Evolutionary conservation across 2,329 filamentous ascomycete species (phyloP).

Genomic region (Paramyrothecium sp.): DNA sequence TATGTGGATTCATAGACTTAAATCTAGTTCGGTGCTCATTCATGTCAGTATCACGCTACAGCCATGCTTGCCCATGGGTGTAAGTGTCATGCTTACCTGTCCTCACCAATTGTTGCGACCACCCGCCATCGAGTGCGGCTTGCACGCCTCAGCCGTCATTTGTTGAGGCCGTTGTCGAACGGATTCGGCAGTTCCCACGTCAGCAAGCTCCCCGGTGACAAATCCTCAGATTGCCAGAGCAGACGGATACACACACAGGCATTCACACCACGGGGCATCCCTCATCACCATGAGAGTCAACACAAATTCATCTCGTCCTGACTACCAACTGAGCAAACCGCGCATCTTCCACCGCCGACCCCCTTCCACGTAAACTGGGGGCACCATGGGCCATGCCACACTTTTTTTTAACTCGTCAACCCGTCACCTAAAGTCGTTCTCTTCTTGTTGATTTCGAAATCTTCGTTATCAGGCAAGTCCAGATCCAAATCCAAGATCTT

Average conservation of each 20-base stretch:
- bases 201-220: no score
- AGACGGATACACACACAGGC: constrained; percentile 16
- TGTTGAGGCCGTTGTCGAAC: neutral
- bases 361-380: constrained; percentile 7
- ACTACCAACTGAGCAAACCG: constrained; percentile 31
- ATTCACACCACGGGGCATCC: constrained; percentile 23
- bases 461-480: constrained; percentile 19
- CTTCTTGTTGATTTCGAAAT: constrained; percentile 20
- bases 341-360: constrained; percentile 19
- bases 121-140: neutral
- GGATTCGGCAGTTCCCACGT: no score
- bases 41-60: neutral
- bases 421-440: constrained; percentile 21
- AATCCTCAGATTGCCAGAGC: neutral
- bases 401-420: constrained; percentile 22
- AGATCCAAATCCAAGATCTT: constrained; percentile 28
- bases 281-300: constrained; percentile 28
- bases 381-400: neutral
- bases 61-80: neutral
- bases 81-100: neutral
- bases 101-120: neutral
- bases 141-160: neutral
- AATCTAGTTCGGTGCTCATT: no score
- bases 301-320: constrained; percentile 35
- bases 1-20: no score